Conservation (phyloP, 805 yeast species). For the Nakazawaea laoshanensis region DNA sequence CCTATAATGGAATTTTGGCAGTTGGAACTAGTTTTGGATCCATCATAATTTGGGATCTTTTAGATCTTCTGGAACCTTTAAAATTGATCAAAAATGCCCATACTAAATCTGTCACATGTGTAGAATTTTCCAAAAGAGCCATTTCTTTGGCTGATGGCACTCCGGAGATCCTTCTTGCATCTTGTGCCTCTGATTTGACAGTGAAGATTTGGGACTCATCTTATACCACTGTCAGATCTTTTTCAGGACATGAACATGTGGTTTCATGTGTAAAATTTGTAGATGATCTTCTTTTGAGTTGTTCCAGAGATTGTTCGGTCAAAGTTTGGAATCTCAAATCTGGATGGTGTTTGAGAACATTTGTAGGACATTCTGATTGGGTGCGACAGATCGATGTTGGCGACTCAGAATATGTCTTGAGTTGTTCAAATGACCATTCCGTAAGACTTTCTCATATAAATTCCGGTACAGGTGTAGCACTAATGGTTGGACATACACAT, state of each 20-base stretch:
- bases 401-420: slow-evolving; percentile 50
- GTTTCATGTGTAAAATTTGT: slow-evolving; percentile 57
- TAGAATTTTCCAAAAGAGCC: slow-evolving; percentile 46
- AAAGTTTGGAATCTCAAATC: slow-evolving; percentile 59
- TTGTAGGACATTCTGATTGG: slow-evolving; percentile 86
- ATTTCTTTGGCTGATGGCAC: slow-evolving; percentile 12
- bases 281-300: slow-evolving; percentile 43
- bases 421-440: slow-evolving; percentile 76
- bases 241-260: slow-evolving; percentile 84
- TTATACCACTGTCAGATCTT: slow-evolving; percentile 47
- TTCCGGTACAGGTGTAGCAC: slow-evolving; percentile 60
- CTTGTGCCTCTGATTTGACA: slow-evolving; percentile 43
- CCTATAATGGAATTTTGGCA: slow-evolving; percentile 54
- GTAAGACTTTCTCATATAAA: slow-evolving; percentile 54
- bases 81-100: slow-evolving; percentile 61
- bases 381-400: slow-evolving; percentile 53
- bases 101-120: slow-evolving; percentile 53
- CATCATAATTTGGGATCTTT: slow-evolving; percentile 61
- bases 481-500: slow-evolving; percentile 72
- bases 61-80: slow-evolving; percentile 53
- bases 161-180: slow-evolving; percentile 28
- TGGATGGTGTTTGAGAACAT: slow-evolving; percentile 60
- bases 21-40: slow-evolving; percentile 69
- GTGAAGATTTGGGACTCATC: slow-evolving; percentile 70
- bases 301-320: slow-evolving; percentile 55